phyloP scores from a whole-genome alignment of 768 basidiomycete species.

The Gautieria morchelliformis region DNA sequence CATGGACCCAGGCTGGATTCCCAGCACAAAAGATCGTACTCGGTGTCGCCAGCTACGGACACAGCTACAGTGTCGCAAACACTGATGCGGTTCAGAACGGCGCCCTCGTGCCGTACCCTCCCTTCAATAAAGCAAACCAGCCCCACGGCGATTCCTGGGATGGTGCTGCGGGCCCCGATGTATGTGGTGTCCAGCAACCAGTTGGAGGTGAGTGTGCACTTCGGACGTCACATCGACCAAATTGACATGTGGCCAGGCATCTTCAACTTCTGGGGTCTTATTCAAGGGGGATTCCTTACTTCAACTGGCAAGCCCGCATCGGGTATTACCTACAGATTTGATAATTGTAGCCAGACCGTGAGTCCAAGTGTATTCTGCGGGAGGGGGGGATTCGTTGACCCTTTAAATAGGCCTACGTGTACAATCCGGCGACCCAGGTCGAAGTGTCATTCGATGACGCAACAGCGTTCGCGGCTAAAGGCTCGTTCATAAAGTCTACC shows the following conservation, averaged over 20 bases:
- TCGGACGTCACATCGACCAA: background rate
- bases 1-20: conserved; percentile 75
- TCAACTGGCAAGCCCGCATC: conserved; percentile 33
- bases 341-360: conserved; percentile 69
- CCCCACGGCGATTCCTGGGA: conserved; percentile 52
- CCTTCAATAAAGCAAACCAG: conserved; percentile 35
- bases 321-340: conserved; percentile 45
- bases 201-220: conserved; percentile 34
- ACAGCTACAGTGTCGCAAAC: conserved; percentile 46
- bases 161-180: conserved; percentile 37
- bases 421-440: conserved; percentile 40
- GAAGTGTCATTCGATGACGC: conserved; percentile 62
- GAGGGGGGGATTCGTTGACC: background rate
- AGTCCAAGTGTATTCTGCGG: conserved; percentile 17
- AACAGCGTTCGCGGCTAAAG: conserved; percentile 35
- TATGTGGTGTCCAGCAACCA: conserved; percentile 46
- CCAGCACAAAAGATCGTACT: conserved; percentile 67
- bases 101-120: conserved; percentile 38
- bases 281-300: conserved; percentile 45
- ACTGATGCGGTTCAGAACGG: conserved; percentile 26
- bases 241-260: background rate
- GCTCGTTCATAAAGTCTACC: conserved; percentile 41
- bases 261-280: conserved; percentile 56
- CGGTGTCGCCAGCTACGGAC: conserved; percentile 79
- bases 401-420: conserved; percentile 51